Evolutionary conservation across 2,329 filamentous ascomycete species (phyloP).

Genomic region (Aureobasidium sp.): DNA sequence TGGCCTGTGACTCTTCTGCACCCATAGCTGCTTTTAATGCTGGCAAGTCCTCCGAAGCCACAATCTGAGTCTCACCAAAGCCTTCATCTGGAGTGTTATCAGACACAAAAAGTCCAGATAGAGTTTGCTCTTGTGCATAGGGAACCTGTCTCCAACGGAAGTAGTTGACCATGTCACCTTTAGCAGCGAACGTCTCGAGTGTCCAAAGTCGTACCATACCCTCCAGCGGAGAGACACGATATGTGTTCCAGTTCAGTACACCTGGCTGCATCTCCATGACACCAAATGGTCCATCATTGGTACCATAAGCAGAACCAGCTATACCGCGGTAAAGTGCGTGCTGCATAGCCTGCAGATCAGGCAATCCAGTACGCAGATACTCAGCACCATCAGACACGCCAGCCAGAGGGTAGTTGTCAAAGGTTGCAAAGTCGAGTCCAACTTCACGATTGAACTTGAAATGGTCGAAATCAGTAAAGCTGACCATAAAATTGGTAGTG

Average conservation of each 20-base stretch:
- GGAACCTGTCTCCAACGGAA: constrained; percentile 23
- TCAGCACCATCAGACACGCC: constrained; percentile 19
- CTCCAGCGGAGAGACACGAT: constrained; percentile 22
- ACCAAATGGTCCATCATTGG: constrained; percentile 20
- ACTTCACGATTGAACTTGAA: constrained; percentile 23
- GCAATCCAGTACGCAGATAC: constrained; percentile 22
- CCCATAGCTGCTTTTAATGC: constrained; percentile 2
- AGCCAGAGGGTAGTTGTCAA: constrained; percentile 21
- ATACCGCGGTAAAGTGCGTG: constrained; percentile 22
- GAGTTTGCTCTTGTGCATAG: constrained; percentile 22
- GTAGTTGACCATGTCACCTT: constrained; percentile 22
- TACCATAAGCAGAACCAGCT: constrained; percentile 19
- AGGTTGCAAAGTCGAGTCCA: constrained; percentile 22
- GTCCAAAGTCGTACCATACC: constrained; percentile 24
- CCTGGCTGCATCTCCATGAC: constrained; percentile 25
- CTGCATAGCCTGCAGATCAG: constrained; percentile 21
- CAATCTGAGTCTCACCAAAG: constrained; percentile 19
- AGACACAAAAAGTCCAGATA: constrained; percentile 20
- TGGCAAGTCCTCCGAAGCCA: constrained; percentile 20
- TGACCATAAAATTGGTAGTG: constrained; percentile 23
- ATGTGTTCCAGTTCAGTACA: constrained; percentile 22
- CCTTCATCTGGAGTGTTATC: constrained; percentile 21
- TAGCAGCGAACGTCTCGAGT: constrained; percentile 22
- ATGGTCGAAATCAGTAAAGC: constrained; percentile 23
- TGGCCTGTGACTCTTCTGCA: constrained; percentile 16